Evolutionary conservation across 768 basidiomycete genomes (phyloP).

Genomic region (Phaeotremella skinneri): DNA sequence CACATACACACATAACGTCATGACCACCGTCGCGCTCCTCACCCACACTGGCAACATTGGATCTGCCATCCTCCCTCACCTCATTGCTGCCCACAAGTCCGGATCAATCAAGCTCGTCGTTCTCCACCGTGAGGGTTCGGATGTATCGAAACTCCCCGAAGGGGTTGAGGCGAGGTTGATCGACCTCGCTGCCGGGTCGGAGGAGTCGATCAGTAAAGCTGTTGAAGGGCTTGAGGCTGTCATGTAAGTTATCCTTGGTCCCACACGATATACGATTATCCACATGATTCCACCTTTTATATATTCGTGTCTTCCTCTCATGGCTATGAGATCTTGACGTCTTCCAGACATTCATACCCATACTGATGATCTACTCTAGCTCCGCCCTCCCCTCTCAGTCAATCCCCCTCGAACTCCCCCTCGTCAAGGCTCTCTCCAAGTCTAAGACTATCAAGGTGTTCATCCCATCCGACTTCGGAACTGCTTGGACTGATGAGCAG

Average conservation of each 20-base stretch:
- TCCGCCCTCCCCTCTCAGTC: slow-evolving; percentile 14
- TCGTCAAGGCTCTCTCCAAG: slow-evolving; percentile 8
- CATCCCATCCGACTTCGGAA: slow-evolving; percentile 20
- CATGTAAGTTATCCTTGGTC: slow-evolving; percentile 11
- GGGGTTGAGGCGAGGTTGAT: slow-evolving; percentile 7
- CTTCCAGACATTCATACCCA: no score
- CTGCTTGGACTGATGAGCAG: slow-evolving; percentile 19
- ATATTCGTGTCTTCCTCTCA: no score
- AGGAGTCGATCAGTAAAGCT: slow-evolving; percentile 3
- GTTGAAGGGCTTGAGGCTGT: slow-evolving; percentile 13
- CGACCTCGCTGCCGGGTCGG: slow-evolving; percentile 3
- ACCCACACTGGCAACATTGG: slow-evolving; percentile 11
- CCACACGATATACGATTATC: no score
- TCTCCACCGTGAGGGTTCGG: slow-evolving; percentile 10
- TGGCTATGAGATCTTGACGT: no score
- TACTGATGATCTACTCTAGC: slow-evolving; percentile 5
- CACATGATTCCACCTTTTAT: no score
- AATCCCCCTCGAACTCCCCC: slow-evolving; percentile 7
- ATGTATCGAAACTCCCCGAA: slow-evolving; percentile 11
- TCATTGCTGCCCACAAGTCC: slow-evolving; percentile 1
- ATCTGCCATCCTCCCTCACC: not conserved
- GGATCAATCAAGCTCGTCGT: slow-evolving; percentile 8
- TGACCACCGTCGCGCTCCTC: slow-evolving; percentile 3
- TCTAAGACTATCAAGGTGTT: slow-evolving; percentile 15
- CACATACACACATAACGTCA: no score